Evolutionary conservation across 2,329 filamentous ascomycete genomes (phyloP).

Genomic region (Beauveria australis): DNA sequence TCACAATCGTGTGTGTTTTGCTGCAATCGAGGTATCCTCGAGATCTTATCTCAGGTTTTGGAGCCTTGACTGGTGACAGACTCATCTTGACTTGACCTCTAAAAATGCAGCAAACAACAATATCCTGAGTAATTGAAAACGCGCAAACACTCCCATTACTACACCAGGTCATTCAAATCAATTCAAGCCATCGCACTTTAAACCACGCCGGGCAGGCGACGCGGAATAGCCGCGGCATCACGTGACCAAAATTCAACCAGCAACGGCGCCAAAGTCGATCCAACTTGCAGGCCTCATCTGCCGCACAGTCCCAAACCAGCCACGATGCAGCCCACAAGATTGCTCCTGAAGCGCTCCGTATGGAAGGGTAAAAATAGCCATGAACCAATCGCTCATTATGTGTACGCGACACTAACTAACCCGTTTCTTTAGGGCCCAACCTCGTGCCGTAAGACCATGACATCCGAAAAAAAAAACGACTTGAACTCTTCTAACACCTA

Average conservation of each 20-base stretch:
- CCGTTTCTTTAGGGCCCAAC: conserved; percentile 35
- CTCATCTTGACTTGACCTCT: no score
- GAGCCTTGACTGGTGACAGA: no score
- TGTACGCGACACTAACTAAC: not conserved
- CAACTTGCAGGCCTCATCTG: not conserved
- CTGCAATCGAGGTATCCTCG: no score
- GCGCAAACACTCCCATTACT: not conserved
- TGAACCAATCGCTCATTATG: not conserved
- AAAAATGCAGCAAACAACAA: no score
- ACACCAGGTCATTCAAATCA: not conserved
- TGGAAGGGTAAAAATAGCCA: conserved; percentile 64
- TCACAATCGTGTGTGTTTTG: no score
- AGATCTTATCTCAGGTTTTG: no score
- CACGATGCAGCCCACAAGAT: conserved; percentile 61
- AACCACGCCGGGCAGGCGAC: not conserved
- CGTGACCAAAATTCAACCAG: not conserved
- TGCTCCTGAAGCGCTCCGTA: conserved; percentile 65
- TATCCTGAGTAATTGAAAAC: not conserved
- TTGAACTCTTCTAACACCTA: conserved; percentile 8
- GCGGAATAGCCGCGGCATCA: not conserved
- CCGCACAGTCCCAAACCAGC: conserved; percentile 8
- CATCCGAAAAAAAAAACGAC: not conserved
- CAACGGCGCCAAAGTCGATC: not conserved
- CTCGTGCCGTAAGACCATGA: conserved; percentile 41
- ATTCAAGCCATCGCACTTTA: not conserved